Conservation (phyloP, 345 rosid genomes). For the Acer negundo region DNA sequence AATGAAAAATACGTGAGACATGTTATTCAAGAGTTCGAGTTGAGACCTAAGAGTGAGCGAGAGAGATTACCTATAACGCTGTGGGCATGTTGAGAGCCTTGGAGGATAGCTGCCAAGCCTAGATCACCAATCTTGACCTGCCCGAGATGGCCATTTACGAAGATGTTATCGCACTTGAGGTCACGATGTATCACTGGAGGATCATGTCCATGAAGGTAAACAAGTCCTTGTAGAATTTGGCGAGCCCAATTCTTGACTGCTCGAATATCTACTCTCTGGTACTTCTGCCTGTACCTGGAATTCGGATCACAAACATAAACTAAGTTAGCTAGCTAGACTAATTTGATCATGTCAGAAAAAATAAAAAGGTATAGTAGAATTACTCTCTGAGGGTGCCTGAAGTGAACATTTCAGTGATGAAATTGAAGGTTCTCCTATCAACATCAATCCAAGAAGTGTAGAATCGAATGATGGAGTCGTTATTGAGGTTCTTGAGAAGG, state of each 20-base stretch:
- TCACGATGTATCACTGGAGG: constrained; percentile 97
- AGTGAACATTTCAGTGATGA: constrained; percentile 93
- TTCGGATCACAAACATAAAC: constrained; percentile 5
- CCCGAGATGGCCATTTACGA: constrained; percentile 92
- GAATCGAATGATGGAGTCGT: constrained; percentile 73
- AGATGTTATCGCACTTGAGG: constrained; percentile 92
- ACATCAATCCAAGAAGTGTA: constrained; percentile 80
- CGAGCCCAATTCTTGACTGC: constrained; percentile 91
- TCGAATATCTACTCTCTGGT: constrained; percentile 58
- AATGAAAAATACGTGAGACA: constrained; percentile 5
- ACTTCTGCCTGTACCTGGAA: constrained; percentile 71
- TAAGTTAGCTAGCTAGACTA: not conserved
- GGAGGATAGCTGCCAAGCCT: constrained; percentile 87
- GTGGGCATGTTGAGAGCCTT: constrained; percentile 70
- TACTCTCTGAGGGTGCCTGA: constrained; percentile 93
- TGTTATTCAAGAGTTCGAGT: not conserved
- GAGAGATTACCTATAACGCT: constrained; percentile 71
- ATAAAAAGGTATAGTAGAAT: constrained; percentile 9
- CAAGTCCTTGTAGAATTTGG: constrained; percentile 80
- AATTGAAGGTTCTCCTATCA: constrained; percentile 74
- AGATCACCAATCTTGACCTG: constrained; percentile 96
- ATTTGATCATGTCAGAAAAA: not conserved
- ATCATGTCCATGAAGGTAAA: constrained; percentile 68
- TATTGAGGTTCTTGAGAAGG: constrained; percentile 76
- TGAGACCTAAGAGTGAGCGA: not conserved